A percentile compares a stretch with the other conserved stretches of the same genome.
Evolutionary conservation across 2,329 filamentous ascomycete genomes (phyloP).

Genomic region (Exophiala aquamarina): DNA sequence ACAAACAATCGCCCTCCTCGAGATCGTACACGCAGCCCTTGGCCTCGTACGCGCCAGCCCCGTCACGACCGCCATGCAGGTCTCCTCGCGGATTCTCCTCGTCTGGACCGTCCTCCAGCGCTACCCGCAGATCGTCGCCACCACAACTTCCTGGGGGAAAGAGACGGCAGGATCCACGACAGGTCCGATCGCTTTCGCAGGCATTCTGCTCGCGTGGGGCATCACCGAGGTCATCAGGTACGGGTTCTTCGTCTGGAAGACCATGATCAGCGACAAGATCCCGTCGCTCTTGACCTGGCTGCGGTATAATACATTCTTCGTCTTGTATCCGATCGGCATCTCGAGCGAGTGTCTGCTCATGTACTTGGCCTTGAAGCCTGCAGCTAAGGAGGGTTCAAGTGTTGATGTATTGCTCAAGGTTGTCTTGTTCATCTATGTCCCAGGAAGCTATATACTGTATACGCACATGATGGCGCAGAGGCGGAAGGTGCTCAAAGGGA

Average conservation of each 20-base stretch:
- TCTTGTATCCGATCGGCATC: constrained; percentile 92
- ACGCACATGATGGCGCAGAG: constrained; percentile 94
- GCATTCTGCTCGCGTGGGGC: constrained; percentile 74
- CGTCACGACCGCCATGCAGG: constrained; percentile 85
- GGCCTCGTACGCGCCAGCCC: constrained; percentile 84
- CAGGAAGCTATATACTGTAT: constrained; percentile 81
- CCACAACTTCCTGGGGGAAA: constrained; percentile 38
- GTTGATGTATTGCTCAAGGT: constrained; percentile 62
- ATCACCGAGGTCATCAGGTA: constrained; percentile 92
- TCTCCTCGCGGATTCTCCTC: constrained; percentile 80
- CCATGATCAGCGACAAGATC: constrained; percentile 54
- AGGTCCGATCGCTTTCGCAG: constrained; percentile 39
- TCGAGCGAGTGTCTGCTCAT: constrained; percentile 82
- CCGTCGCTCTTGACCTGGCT: constrained; percentile 73
- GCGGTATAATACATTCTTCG: constrained; percentile 82
- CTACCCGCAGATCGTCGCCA: constrained; percentile 72
- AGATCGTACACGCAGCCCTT: constrained; percentile 76
- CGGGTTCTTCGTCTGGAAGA: constrained; percentile 79
- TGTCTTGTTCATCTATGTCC: constrained; percentile 74
- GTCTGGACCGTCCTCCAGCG: constrained; percentile 80
- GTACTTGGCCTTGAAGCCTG: constrained; percentile 62
- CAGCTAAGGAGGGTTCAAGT: constrained; percentile 53
- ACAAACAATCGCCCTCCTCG: constrained; percentile 79
- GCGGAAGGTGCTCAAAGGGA: constrained; percentile 70
- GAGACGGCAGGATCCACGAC: constrained; percentile 16